Percentiles rank a stretch among this genome's conserved stretches.
These are phyloP conservation scores for Fagus crenata DNA, from an alignment of 306 rosid genomes.

Conservation along the genomic window DNA sequence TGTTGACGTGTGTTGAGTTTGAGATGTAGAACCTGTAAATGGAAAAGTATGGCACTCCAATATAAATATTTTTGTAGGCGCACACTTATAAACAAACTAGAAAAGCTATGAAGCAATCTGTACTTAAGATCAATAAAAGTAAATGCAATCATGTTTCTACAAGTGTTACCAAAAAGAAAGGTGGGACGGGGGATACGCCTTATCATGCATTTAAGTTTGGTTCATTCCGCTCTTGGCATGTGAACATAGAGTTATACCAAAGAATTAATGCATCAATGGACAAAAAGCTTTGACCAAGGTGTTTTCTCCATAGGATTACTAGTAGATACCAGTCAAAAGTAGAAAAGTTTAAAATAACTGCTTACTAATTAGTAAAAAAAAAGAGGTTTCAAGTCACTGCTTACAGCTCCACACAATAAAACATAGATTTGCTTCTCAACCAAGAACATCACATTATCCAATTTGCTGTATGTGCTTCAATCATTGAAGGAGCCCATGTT, in stretches of 20 bases:
- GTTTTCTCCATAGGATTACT: not conserved
- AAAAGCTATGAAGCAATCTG: not conserved
- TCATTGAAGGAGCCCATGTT: too few relatives aligned
- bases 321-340: not conserved
- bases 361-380: not conserved
- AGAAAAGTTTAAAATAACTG: not conserved
- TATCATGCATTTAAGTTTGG: not conserved
- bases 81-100: not conserved
- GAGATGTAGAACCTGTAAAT: constrained; percentile 21
- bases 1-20: constrained; percentile 27
- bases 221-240: not conserved
- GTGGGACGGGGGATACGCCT: not conserved
- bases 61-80: not conserved
- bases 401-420: not conserved
- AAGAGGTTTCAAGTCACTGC: not conserved
- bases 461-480: not conserved
- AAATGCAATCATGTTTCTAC: not conserved
- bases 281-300: not conserved
- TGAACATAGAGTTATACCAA: not conserved
- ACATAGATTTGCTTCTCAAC: not conserved
- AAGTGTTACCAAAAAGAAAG: not conserved
- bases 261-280: not conserved
- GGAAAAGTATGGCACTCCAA: not conserved
- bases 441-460: not conserved
- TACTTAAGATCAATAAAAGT: not conserved